Base-by-base conservation (phyloP, 768 basidiomycete genomes). In the Tricholoma matsutake region DNA sequence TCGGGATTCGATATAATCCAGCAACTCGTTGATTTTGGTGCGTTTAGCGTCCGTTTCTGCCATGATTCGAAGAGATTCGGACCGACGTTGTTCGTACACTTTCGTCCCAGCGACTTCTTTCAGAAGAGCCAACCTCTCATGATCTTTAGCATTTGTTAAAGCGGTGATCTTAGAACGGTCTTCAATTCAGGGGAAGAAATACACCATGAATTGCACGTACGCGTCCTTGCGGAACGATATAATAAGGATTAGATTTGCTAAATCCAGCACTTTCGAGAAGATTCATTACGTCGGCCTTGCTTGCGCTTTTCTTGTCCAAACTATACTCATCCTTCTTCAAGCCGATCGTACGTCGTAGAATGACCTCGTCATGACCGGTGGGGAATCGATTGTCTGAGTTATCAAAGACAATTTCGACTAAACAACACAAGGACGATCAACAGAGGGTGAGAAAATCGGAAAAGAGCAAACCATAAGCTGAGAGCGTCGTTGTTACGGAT, bases 21-120 rank as follows among this genome's bases (percentile, higher is more conserved):
- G 82, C 9, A 97, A 77, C 65, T 98, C 96, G 67, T 82, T 86
- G 64, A 99, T 97, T 75, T 98, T 98, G 13, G 83, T 79, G 8
- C 94, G 88, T 69, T 98, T 98, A 4, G 90, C 83, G 65, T 96
- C 94, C 53, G 97, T 98, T 71, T 98, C 96, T 29, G 93, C 85
- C 92, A 98, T 97, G 71, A 98, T 95, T 57, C 92, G 88, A n/a
- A 96, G 79, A 4, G 92, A 95, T 71, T 99, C 97, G 0, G 90
- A 65, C 14, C 96, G 85, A 52, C 96, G 87, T 69, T 96, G 91
- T 75, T 99, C 97, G 69, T 99, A 99, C 1, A 98, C 94, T 67
- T 97, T 94, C 0, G 97, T 99, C 3, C 97, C 97, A 0, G 96
- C 97, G 0, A 99, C 96, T 73, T 99, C 97, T 70, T 99, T 98